phyloP scores from a whole-genome alignment of 805 yeast genomes.

The Wilhelminamyces savonicus region DNA sequence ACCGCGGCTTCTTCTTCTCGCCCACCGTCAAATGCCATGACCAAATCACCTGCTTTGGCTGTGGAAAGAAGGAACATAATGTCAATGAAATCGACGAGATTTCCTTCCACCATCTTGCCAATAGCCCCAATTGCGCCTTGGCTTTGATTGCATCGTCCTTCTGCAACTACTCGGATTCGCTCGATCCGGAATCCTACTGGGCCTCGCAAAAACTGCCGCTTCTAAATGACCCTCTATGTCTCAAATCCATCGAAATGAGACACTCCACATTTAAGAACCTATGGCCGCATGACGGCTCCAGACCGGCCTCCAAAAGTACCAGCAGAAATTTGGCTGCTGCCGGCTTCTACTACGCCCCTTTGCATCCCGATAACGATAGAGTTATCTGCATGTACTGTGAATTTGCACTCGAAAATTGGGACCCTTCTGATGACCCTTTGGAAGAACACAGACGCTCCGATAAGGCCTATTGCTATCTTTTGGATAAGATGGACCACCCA shows the following conservation, averaged over 20 bases:
- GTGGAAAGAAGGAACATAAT: conserved; percentile 34
- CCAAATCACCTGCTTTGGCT: conserved; percentile 53
- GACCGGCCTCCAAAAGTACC: conserved; percentile 30
- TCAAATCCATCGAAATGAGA: no score
- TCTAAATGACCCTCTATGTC: no score
- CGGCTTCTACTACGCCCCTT: conserved; percentile 35
- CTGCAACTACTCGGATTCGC: no score
- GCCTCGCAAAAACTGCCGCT: no score
- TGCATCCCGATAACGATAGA: conserved; percentile 23
- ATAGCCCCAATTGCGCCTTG: conserved; percentile 11
- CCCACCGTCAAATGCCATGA: conserved; percentile 43
- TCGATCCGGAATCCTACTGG: no score
- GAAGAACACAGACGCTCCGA: conserved; percentile 42
- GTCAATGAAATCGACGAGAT: conserved; percentile 11
- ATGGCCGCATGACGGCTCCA: no score
- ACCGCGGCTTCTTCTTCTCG: conserved; percentile 55
- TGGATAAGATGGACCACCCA: conserved; percentile 7
- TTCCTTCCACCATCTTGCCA: conserved; percentile 12
- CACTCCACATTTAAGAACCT: no score
- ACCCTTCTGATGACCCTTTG: conserved; percentile 53
- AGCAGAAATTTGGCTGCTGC: conserved; percentile 40
- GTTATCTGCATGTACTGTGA: conserved; percentile 27
- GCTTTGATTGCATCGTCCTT: conserved; percentile 6
- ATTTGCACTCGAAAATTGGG: conserved; percentile 46
- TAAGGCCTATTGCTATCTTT: conserved; percentile 19